A percentile compares a stretch with the other conserved stretches of the same genome.
These are phyloP conservation scores for Picea mariana DNA, from an alignment of 83 land plant species.

Conservation along the genomic window DNA sequence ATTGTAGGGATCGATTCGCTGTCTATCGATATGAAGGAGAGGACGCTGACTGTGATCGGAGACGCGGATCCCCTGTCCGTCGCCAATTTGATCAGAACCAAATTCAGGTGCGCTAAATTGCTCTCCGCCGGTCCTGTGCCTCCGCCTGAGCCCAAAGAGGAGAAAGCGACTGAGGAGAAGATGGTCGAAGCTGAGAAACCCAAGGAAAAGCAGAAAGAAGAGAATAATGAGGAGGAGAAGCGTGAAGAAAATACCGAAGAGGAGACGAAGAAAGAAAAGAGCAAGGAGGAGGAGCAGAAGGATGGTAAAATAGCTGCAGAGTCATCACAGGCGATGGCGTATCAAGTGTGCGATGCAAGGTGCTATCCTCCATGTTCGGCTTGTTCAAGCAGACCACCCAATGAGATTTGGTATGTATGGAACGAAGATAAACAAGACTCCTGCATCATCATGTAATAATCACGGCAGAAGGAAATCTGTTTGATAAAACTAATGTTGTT, in stretches of 20 bases:
- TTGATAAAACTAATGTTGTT: too few relatives aligned
- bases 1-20: not conserved
- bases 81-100: not conserved
- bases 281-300: too few relatives aligned
- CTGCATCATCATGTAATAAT: not conserved
- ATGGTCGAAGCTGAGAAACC: not conserved
- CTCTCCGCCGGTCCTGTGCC: not conserved
- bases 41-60: not conserved
- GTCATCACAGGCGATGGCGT: not conserved
- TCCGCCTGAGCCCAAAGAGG: not conserved
- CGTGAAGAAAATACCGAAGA: too few relatives aligned
- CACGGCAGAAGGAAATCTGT: not conserved
- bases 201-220: not conserved
- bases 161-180: not conserved
- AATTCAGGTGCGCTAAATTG: not conserved
- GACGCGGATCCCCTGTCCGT: not conserved
- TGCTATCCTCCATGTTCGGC: not conserved
- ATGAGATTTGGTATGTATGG: constrained; percentile 8
- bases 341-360: not conserved
- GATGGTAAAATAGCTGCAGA: not conserved
- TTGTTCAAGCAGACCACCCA: not conserved
- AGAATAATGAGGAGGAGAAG: not conserved
- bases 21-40: not conserved
- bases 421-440: not conserved
- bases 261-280: too few relatives aligned